phyloP scores from a whole-genome alignment of 2,329 filamentous ascomycete genomes.

The Penicillium sp. region DNA sequence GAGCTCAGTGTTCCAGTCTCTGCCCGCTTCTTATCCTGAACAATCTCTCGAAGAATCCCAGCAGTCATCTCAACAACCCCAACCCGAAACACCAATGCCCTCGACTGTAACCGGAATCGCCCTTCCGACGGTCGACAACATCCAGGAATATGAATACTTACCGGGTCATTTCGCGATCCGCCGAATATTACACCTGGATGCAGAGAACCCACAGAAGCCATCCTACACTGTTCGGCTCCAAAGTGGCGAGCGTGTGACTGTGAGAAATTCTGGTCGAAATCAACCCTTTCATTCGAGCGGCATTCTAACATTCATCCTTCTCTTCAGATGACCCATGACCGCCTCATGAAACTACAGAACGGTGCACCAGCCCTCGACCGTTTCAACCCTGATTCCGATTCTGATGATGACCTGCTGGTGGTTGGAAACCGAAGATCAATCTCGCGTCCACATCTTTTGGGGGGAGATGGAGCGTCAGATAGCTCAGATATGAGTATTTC shows the following conservation, averaged over 20 bases:
- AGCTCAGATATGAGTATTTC: not conserved
- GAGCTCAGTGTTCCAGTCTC: not conserved
- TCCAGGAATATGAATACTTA: conserved; percentile 43
- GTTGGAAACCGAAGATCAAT: not conserved
- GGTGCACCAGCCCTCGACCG: conserved; percentile 23
- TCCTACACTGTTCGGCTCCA: conserved; percentile 38
- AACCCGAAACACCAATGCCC: conserved; percentile 1
- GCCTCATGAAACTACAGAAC: conserved; percentile 34
- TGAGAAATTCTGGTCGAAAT: conserved; percentile 25
- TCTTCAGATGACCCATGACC: conserved; percentile 32
- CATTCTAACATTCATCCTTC: conserved; percentile 8
- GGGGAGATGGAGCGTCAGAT: conserved; percentile 13
- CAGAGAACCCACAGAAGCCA: conserved; percentile 22
- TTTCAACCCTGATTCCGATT: conserved; percentile 16
- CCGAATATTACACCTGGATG: conserved; percentile 35
- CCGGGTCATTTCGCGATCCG: conserved; percentile 43
- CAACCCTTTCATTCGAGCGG: not conserved
- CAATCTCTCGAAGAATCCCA: not conserved
- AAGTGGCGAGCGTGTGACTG: conserved; percentile 42
- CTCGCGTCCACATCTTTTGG: not conserved
- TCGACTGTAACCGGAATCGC: conserved; percentile 29
- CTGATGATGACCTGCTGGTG: conserved; percentile 15
- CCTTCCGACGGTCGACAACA: conserved; percentile 35
- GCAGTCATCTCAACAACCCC: not conserved
- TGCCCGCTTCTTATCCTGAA: not conserved